Evolutionary conservation across 345 rosid species (phyloP), one percentile per base, ranked within the genome.

Genomic region (Limnanthes douglasii): DNA sequence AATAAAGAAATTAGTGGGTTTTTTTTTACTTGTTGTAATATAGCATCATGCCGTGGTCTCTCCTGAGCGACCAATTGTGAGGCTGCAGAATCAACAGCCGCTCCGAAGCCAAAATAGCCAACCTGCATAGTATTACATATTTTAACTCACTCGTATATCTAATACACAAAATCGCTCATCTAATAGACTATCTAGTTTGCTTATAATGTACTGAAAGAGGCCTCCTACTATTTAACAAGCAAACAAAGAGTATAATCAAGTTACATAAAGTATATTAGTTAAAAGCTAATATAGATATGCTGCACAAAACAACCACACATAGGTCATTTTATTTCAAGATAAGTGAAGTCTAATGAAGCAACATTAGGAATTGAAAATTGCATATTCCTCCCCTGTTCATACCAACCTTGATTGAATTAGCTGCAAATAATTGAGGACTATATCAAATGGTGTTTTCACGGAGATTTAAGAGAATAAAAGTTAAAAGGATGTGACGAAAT

Each of bases 11-110:
- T 29, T 43, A 3, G 29, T 0, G 6, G 37, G 37, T 37, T 5
- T 13, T 8, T 11, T 22, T 36, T 30, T 61, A 77, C 96, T 77
- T 79, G 11, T 20, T 65, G 58, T 64, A 80, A 65, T 85, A 85
- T 61, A 69, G 39, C 96, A 85, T 85, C 93, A 85, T 69, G 25
- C 96, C 96, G 20, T 73, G 80, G 53, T 85, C 93, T 65, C 90
- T 69, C 54, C 93, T 74, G 53, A 80, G 60, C 15, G 65, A 53
- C 96, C 90, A 76, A 51, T 85, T 73, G 61, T 60, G 80, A 18
- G 96, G 96, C 60, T 80, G 80, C 73, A 85, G 56, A 50, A 74
- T 80, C 72, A 80, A 60, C 51, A 74, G 50, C 60, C 90, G 76
- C 62, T 85, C 96, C 2, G 85, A 65, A 37, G 96, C 96, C 75